Evolutionary conservation across 352 stramenopile species (phyloP).

Genomic region (Globisporangium cylindrosporum): DNA sequence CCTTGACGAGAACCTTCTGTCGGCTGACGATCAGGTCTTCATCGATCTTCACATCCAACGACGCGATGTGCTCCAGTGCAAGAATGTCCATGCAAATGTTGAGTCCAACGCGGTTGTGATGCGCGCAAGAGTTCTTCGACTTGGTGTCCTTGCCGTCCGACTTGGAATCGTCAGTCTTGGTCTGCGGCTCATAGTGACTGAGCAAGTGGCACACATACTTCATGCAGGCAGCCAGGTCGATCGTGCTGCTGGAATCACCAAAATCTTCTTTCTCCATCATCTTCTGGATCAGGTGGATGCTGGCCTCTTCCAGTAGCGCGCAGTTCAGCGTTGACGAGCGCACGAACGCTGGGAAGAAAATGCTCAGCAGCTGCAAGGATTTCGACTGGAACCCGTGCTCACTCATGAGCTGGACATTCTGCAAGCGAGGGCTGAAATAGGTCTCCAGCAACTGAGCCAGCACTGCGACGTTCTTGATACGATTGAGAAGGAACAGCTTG

Average conservation of each 20-base stretch:
- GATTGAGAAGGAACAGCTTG: slow-evolving; percentile 72
- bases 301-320: slow-evolving; percentile 60
- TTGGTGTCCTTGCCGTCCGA: background rate
- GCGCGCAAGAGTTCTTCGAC: slow-evolving; percentile 32
- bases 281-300: slow-evolving; percentile 60
- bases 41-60: slow-evolving; percentile 16
- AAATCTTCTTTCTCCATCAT: slow-evolving; percentile 49
- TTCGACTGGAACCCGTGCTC: slow-evolving; percentile 63
- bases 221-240: slow-evolving; percentile 46
- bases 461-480: slow-evolving; percentile 59
- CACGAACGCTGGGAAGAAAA: slow-evolving; percentile 75
- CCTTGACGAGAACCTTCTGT: slow-evolving; percentile 58
- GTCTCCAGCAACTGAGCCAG: slow-evolving; percentile 66
- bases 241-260: slow-evolving; percentile 30
- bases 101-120: slow-evolving; percentile 70
- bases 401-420: slow-evolving; percentile 46
- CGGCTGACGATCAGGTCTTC: slow-evolving; percentile 26
- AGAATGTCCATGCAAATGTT: slow-evolving; percentile 73
- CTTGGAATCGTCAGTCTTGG: slow-evolving; percentile 19
- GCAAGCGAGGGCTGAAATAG: slow-evolving; percentile 63
- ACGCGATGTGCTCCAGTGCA: slow-evolving; percentile 47
- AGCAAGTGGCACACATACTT: slow-evolving; percentile 69
- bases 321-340: slow-evolving; percentile 52
- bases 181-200: slow-evolving; percentile 39
- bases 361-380: slow-evolving; percentile 64